A percentile compares a stretch with the other conserved stretches of the same genome.
Evolutionary conservation across 2,329 filamentous ascomycete species (phyloP).

Genomic region (Trichocomaceae sp.): DNA sequence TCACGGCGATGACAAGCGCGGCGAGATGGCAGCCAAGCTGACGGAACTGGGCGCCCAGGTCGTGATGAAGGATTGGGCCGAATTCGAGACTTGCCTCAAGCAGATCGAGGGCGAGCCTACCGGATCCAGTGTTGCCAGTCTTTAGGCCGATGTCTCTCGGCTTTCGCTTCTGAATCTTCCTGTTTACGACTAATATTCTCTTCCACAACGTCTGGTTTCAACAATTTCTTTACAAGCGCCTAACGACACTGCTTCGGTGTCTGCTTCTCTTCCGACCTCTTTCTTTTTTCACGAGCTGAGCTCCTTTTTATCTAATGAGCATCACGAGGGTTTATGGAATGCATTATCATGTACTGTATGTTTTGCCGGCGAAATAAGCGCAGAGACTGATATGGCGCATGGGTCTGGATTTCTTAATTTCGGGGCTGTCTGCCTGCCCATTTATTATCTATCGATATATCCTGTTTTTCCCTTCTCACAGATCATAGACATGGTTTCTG

Average conservation of each 20-base stretch:
- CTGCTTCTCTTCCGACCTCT: background rate
- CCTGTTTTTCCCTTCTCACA: slow-evolving; percentile 1
- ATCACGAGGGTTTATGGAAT: slow-evolving; percentile 13
- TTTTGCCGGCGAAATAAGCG: slow-evolving; percentile 11
- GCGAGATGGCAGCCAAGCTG: slow-evolving; percentile 59
- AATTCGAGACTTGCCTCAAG: slow-evolving; percentile 39
- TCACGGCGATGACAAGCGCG: slow-evolving; percentile 50
- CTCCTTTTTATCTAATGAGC: slow-evolving; percentile 8
- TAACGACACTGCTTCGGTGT: background rate
- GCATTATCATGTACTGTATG: slow-evolving; percentile 15
- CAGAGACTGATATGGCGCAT: slow-evolving; percentile 10
- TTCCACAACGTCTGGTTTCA: background rate
- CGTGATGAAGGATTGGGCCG: slow-evolving; percentile 50
- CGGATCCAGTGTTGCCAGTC: slow-evolving; percentile 5
- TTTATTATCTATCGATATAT: background rate
- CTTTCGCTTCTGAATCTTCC: background rate
- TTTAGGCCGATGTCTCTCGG: background rate
- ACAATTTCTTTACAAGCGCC: background rate
- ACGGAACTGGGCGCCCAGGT: slow-evolving; percentile 55
- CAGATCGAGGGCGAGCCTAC: slow-evolving; percentile 31
- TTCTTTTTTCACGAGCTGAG: background rate
- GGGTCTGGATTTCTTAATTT: slow-evolving; percentile 6
- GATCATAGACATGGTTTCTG: slow-evolving; percentile 6
- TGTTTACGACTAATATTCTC: background rate
- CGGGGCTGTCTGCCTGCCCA: background rate